Conservation (phyloP, 108 stramenopile species). For the Aurantiochytrium sp. region DNA sequence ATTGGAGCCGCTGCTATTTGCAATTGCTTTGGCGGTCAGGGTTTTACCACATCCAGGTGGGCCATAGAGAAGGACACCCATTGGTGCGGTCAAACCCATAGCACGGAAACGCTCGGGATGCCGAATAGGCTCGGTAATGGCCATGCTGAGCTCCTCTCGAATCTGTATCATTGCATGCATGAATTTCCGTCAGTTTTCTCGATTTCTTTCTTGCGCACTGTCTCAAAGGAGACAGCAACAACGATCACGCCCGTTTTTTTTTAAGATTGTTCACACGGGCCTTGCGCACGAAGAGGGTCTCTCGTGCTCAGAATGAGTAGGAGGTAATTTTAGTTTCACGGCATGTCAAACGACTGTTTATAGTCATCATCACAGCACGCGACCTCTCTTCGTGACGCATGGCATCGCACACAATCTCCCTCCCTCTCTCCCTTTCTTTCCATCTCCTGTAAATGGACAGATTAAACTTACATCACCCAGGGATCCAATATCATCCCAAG, state of each 20-base stretch:
- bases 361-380: neutral
- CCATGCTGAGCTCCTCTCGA: constrained; percentile 83
- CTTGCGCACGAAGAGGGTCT: too few species aligned
- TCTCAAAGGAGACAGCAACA: neutral
- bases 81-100: constrained; percentile 91
- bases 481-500: constrained; percentile 90
- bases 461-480: constrained; percentile 29
- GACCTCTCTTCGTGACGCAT: neutral
- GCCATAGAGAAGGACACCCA: constrained; percentile 95
- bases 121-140: constrained; percentile 86
- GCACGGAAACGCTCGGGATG: constrained; percentile 83
- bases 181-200: constrained; percentile 35
- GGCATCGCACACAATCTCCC: too few species aligned
- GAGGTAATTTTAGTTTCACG: neutral
- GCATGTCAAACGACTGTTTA: neutral
- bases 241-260: neutral
- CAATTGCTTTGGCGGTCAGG: constrained; percentile 67
- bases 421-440: neutral
- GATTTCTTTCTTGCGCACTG: too few species aligned
- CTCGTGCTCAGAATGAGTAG: constrained; percentile 15
- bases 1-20: constrained; percentile 12
- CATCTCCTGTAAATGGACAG: neutral
- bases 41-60: constrained; percentile 99
- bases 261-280: too few species aligned
- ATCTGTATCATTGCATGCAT: constrained; percentile 31